Conservation (phyloP, 1,139 yeast species). For the Scheffersomyces insectosa region DNA sequence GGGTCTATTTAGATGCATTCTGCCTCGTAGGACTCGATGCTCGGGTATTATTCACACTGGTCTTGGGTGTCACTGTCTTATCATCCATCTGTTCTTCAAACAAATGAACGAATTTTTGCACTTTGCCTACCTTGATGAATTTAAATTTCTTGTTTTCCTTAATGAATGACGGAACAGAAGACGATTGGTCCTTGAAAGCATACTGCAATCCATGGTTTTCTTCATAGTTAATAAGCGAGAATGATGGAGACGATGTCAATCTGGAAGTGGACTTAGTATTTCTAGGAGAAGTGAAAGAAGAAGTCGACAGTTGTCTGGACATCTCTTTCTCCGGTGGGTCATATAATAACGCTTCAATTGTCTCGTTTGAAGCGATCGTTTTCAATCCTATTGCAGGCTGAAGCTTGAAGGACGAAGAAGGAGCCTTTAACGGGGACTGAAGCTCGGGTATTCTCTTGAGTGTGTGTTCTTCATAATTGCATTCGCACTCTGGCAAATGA, state of each 20-base stretch:
- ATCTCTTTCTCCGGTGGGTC: neutral
- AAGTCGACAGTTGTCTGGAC: slow-evolving; percentile 4
- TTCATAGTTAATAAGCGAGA: slow-evolving; percentile 22
- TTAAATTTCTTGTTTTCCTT: slow-evolving; percentile 47
- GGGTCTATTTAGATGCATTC: too few relatives aligned
- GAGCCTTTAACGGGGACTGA: too few relatives aligned
- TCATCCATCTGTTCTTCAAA: slow-evolving; percentile 37
- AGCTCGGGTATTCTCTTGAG: slow-evolving; percentile 4
- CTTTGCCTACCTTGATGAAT: slow-evolving; percentile 50
- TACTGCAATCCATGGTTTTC: slow-evolving; percentile 27
- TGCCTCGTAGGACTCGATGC: neutral
- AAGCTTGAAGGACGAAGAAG: slow-evolving; percentile 5
- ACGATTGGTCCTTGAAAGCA: slow-evolving; percentile 31
- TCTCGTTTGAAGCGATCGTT: neutral
- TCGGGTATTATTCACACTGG: slow-evolving; percentile 1
- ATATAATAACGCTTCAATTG: neutral
- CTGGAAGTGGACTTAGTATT: slow-evolving; percentile 15
- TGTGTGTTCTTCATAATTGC: slow-evolving; percentile 12
- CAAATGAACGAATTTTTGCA: slow-evolving; percentile 47
- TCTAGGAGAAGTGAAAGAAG: slow-evolving; percentile 20
- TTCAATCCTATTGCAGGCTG: neutral
- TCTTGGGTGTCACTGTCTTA: slow-evolving; percentile 3
- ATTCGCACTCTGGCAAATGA: slow-evolving; percentile 13
- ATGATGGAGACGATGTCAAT: slow-evolving; percentile 21
- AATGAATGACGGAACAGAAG: slow-evolving; percentile 40